Base-by-base conservation (phyloP, 805 yeast species). In the Metschnikowia amazonensis region DNA sequence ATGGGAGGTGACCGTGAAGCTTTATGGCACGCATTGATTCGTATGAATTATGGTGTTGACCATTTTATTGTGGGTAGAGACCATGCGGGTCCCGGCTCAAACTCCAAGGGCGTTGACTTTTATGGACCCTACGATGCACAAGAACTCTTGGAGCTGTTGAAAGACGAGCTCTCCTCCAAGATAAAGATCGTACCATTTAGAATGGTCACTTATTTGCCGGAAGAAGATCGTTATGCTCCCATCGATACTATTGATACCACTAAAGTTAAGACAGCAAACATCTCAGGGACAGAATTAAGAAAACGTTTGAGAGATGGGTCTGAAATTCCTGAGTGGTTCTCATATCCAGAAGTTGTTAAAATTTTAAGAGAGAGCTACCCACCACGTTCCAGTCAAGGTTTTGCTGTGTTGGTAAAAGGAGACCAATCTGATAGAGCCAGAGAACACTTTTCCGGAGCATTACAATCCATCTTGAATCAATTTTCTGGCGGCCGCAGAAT, bases 1-100 rank as follows among this genome's bases (percentile, higher is more conserved):
- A 90, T 90, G 98, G 97, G 94, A 46, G 98, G 98, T 67, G 97
- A 92, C 67, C 82, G 96, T 66, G 98, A 90, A 72, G 98, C 98
- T 18, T 86, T 90, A 36, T 92, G 97, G 97, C 98, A 90, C 65
- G 96, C 97, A 14, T 84, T 92, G 60, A 90, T 90, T 65, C 86
- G 98, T 70, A 88, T 89, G 75, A 90, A 90, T 72, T 89, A 84
- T 64, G 98, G 98, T 63, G 96, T 96, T 45, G 86, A 96, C 43
- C 97, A 92, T 66, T 92, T 92, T 74, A 90, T 90, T 61, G 97
- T 90, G 40, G 98, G 98, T 50, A 85, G 98, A 75, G 97, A 90
- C 68, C 98, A 90, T 63, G 98, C 98, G 43, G 97, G 97, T 49
- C 97, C 98, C 17, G 98, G 97, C 52, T 70, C 74, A 42, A 77